phyloP scores from a whole-genome alignment of 116 monocot species.

The Phalaenopsis hybrid region DNA sequence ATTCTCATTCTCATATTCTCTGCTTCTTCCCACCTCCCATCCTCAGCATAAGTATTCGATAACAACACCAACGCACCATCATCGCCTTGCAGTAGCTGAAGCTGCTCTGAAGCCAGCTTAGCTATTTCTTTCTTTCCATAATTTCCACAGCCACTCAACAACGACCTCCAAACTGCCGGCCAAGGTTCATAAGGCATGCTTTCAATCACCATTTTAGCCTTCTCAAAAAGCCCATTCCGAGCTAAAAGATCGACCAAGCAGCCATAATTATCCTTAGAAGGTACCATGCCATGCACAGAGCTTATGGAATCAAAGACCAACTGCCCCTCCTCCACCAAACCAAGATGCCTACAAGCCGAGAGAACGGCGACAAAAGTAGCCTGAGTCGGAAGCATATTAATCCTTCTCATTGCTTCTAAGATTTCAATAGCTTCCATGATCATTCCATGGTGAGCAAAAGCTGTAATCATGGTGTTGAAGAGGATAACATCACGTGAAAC shows the following conservation, averaged over 20 bases:
- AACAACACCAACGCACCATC: constrained; percentile 23
- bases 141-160: constrained; percentile 21
- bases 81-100: constrained; percentile 10
- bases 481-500: constrained; percentile 18
- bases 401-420: constrained; percentile 13
- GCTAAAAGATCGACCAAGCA: constrained; percentile 28
- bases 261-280: constrained; percentile 9
- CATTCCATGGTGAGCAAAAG: constrained; percentile 33
- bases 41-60: constrained; percentile 23
- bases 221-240: constrained; percentile 23
- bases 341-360: constrained; percentile 36
- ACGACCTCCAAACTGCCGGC: constrained; percentile 28
- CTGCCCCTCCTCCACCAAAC: constrained; percentile 24
- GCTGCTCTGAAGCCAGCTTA: background rate
- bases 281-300: background rate
- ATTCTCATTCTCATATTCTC: constrained; percentile 14
- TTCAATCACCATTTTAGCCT: constrained; percentile 20
- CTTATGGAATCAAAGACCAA: constrained; percentile 17
- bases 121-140: constrained; percentile 23
- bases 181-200: constrained; percentile 31
- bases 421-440: constrained; percentile 11
- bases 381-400: constrained; percentile 16
- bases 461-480: constrained; percentile 35
- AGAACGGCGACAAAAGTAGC: constrained; percentile 32
- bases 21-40: constrained; percentile 24